Evolutionary conservation across 352 stramenopile species (phyloP), one percentile per base, ranked within the genome.

Genomic region (Pythium dissimile): DNA sequence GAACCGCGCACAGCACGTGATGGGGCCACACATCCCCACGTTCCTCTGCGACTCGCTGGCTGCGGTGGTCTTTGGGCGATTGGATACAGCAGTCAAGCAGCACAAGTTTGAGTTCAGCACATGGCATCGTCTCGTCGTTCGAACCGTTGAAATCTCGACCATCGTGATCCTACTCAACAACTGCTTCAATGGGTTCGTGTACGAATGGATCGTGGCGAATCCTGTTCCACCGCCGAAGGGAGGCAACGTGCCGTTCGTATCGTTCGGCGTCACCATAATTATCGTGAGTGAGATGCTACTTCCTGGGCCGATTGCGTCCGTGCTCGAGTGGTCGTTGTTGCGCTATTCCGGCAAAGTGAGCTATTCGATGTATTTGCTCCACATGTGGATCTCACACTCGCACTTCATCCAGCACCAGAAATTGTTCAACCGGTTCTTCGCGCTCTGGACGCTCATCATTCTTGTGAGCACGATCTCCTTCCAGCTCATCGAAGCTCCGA

Each of bases 1-100:
- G 7, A 20, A 41, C 20, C 34, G 34, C 34, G n/a, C 21, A 27
- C 34, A 41, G 34, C 34, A 41, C 34, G 34, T 12, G 12, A 6
- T 71, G 6, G 53, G 12, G 34, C 59, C 60, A 5, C 70, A 78
- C 34, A 56, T 75, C 31, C 61, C 69, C 20, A 82, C 72, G 7
- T 79, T 79, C 34, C n/a, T 82, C 27, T 62, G 59, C 6, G 70
- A 70, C 18, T 81, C 72, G 3, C 65, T 81, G 30, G 66, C 69
- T 27, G 72, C 72, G 0, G 53, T 78, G 23, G 23, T 78, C 20
- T 78, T 71, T 46, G 43, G 63, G 3, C 70, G 68, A 16, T 30
- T 75, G 3, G 52, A 76, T 18, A 31, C 50, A 5, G 65, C 46
- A 39, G 60, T 76, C 47, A 65, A 67, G 23, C 43, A 59, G 4